Base-by-base conservation (phyloP, 2,329 filamentous ascomycete species). In the Phialophora macrospora region DNA sequence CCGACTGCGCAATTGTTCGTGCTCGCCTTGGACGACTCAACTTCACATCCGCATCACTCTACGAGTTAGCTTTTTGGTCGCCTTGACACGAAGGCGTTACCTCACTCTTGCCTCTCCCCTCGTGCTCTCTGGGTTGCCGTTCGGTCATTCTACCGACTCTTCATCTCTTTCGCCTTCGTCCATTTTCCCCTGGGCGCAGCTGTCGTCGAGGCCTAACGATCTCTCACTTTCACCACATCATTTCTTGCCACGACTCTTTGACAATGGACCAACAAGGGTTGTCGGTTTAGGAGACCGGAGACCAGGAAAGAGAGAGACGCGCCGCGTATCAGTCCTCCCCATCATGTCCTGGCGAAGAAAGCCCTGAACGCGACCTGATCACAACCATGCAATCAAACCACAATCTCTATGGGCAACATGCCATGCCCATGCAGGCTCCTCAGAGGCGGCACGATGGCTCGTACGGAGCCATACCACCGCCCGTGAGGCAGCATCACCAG, bases 401-500 rank as follows among this genome's bases (percentile, higher is more conserved):
- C 51, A 63, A 65, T 44, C 79, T 28, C 55, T 73, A 81, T 76
- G 80, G 80, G 78, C 80, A 81, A 73, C 72, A 69, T 49, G 65
- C 73, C 75, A 80, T 81, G 62, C 81, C 82, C 51, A 82, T 82
- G 74, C 80, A 81, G 62, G 78, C 79, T 69, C 77, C 80, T 26
- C 79, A 80, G 67, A 79, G 79, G 68, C 80, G 80, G 70, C 78
- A 80, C 71, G 79, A 82, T 57, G 75, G 79, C 62, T 72, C 79
- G 34, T 82, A 82, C 71, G 73, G 77, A 22, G 72, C 76, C 12
- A 76, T 74, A 7, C 79, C 77, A 58, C 80, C 83, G 34, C 84
- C 83, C 71, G 83, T 88, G 77, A 80, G 80, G 64, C 82, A 85
- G 64, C 84, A 85, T 68, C 86, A 85, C 64, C 86, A 80, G 56